A percentile compares a stretch with the other conserved stretches of the same genome.
Evolutionary conservation across 805 yeast species (phyloP).

Genomic region (Metschnikowia reukaufii): DNA sequence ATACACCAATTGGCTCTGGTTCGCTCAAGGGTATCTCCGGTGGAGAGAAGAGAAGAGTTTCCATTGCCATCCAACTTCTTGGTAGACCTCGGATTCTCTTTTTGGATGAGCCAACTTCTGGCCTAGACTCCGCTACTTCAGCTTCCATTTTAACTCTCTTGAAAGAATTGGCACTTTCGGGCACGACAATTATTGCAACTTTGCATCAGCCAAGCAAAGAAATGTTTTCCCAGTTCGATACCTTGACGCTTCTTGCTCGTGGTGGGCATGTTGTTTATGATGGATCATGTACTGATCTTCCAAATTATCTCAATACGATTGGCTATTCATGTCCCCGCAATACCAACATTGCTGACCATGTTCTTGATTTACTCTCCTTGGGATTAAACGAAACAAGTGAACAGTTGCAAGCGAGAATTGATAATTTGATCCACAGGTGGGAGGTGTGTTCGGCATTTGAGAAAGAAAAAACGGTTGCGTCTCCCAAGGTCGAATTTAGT

Average conservation of each 20-base stretch:
- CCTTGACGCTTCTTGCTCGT: constrained; percentile 68
- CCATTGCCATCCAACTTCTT: constrained; percentile 76
- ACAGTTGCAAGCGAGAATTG: constrained; percentile 23
- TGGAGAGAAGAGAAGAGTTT: constrained; percentile 74
- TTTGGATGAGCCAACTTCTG: constrained; percentile 88
- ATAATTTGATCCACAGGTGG: constrained; percentile 32
- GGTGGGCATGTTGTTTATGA: constrained; percentile 72
- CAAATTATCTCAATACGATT: constrained; percentile 44
- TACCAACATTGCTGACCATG: constrained; percentile 72
- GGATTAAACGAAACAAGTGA: constrained; percentile 28
- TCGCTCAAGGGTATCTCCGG: constrained; percentile 42
- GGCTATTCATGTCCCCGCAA: constrained; percentile 60
- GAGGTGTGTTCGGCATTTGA: constrained; percentile 32
- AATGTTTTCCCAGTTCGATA: constrained; percentile 63
- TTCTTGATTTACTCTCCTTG: constrained; percentile 66
- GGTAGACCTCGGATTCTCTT: constrained; percentile 70
- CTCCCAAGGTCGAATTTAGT: constrained; percentile 22
- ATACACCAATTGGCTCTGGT: constrained; percentile 52
- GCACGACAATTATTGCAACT: constrained; percentile 68
- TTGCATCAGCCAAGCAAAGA: constrained; percentile 83
- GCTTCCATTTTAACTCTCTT: constrained; percentile 63
- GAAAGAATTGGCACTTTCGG: constrained; percentile 56
- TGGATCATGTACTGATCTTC: constrained; percentile 51
- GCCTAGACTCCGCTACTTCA: constrained; percentile 79
- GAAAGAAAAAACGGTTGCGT: constrained; percentile 1